phyloP scores from a whole-genome alignment of 2,329 filamentous ascomycete genomes.

The Mycosphaerella sp. region DNA sequence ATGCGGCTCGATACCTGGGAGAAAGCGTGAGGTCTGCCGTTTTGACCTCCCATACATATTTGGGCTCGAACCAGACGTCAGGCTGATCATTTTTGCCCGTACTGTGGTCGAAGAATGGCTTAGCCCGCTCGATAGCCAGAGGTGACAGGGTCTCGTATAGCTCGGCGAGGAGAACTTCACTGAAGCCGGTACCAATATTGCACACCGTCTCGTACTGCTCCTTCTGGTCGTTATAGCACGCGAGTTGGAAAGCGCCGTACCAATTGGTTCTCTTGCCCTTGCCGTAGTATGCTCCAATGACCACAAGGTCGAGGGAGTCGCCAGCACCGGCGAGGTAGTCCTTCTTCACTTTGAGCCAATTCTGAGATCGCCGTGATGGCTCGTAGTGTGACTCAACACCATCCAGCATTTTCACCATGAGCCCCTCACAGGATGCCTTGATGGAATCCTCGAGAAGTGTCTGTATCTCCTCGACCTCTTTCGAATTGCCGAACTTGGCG shows the following conservation, averaged over 20 bases:
- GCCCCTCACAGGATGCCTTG: constrained; percentile 89
- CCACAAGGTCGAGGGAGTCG: constrained; percentile 93
- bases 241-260: constrained; percentile 91
- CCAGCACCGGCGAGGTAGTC: constrained; percentile 92
- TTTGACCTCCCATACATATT: constrained; percentile 94
- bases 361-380: constrained; percentile 89
- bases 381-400: constrained; percentile 90
- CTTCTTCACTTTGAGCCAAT: constrained; percentile 99
- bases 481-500: constrained; percentile 78
- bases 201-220: constrained; percentile 93
- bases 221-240: constrained; percentile 75
- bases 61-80: constrained; percentile 96
- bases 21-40: constrained; percentile 91
- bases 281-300: constrained; percentile 88
- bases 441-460: constrained; percentile 87
- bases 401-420: constrained; percentile 99
- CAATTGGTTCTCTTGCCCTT: constrained; percentile 93
- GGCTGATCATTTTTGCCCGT: constrained; percentile 83
- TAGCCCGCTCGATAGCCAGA: constrained; percentile 78
- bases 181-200: constrained; percentile 98
- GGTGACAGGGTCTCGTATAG: constrained; percentile 68
- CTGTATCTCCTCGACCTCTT: constrained; percentile 90
- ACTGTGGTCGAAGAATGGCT: constrained; percentile 90
- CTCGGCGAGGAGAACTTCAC: constrained; percentile 85
- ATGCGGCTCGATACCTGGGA: constrained; percentile 87